These are phyloP conservation scores for Styphnolobium japonicum DNA, from an alignment of 306 rosid genomes.

Conservation along the genomic window DNA sequence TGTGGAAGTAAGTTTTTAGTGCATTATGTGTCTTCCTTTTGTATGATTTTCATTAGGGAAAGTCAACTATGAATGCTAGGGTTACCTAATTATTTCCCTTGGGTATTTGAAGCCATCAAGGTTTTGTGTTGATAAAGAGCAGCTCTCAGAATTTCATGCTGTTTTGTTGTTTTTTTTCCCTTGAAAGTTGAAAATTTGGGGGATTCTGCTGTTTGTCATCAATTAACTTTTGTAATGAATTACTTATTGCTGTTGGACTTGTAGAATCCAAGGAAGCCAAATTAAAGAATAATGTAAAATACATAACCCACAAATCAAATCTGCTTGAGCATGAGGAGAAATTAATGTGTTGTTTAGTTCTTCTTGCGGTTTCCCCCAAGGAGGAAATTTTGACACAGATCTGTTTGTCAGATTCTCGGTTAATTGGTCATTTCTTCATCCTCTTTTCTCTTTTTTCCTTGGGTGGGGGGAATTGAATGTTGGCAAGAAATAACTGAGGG, in stretches of 20 bases:
- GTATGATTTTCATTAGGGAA: background rate
- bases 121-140: background rate
- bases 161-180: background rate
- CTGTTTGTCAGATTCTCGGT: slow-evolving; percentile 4
- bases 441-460: background rate
- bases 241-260: background rate
- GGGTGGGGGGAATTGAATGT: background rate
- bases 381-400: slow-evolving; percentile 2
- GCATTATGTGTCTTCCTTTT: background rate
- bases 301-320: background rate
- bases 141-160: slow-evolving; percentile 1
- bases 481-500: background rate
- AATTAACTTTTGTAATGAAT: background rate
- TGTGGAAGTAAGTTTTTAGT: background rate
- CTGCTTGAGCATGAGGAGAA: background rate
- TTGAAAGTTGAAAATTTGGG: background rate
- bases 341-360: background rate
- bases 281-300: background rate
- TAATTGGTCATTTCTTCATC: slow-evolving; percentile 12
- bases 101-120: background rate
- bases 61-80: slow-evolving; percentile 24
- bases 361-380: background rate
- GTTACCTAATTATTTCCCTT: background rate
- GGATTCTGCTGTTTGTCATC: slow-evolving; percentile 11
- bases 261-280: slow-evolving; percentile 13